Evolutionary conservation across 306 rosid genomes (phyloP).

Genomic region (Vigna hirtella): DNA sequence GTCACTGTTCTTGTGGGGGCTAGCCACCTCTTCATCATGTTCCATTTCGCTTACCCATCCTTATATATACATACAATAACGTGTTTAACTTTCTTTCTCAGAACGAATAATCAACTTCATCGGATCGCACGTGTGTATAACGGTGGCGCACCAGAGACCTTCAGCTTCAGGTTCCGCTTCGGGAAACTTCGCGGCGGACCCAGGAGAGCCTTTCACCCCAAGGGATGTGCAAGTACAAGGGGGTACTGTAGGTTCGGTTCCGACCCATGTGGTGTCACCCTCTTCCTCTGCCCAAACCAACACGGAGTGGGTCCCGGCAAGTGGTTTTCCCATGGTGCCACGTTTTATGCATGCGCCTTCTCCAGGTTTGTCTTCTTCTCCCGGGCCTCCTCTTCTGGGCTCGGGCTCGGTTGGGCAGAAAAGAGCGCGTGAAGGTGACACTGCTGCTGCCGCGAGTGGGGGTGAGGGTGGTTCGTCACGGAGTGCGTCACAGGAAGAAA

Average conservation of each 20-base stretch:
- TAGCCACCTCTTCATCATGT: background rate
- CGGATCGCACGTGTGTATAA: conserved; percentile 38
- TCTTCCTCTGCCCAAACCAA: conserved; percentile 46
- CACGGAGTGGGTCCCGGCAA: conserved; percentile 45
- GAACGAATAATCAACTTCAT: background rate
- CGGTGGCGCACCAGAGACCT: conserved; percentile 54
- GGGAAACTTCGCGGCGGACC: conserved; percentile 37
- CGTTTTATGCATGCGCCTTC: conserved; percentile 47
- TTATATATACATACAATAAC: conserved; percentile 15
- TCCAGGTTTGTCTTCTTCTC: conserved; percentile 31
- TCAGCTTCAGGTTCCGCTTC: conserved; percentile 1
- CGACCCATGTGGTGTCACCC: conserved; percentile 50
- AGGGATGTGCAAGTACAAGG: conserved; percentile 13
- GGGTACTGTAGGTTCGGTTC: conserved; percentile 50
- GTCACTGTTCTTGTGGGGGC: conserved; percentile 18
- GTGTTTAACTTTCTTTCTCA: conserved; percentile 14
- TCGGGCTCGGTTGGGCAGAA: conserved; percentile 64
- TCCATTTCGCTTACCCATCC: conserved; percentile 1
- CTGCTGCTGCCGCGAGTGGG: background rate
- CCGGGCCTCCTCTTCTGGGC: conserved; percentile 43
- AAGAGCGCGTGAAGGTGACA: conserved; percentile 65
- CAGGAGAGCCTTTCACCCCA: background rate
- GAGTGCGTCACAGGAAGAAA: conserved; percentile 50
- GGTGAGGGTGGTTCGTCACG: conserved; percentile 8
- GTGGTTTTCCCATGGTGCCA: conserved; percentile 48